Conservation (phyloP, 2,329 filamentous ascomycete genomes). For the Ophiocordyceps australis region DNA sequence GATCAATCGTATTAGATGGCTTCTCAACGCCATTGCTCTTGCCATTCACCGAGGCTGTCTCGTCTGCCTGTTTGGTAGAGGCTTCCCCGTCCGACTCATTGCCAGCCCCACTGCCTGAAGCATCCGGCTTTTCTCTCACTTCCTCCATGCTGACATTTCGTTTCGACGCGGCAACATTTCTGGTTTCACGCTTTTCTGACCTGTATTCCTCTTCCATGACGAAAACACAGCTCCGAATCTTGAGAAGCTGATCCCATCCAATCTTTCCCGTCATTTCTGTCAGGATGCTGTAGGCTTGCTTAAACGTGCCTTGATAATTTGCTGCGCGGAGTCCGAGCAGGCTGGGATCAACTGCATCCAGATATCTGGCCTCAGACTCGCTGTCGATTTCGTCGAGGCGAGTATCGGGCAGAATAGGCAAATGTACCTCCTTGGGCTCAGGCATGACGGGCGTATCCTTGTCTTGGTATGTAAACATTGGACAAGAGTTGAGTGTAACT, state of each 20-base stretch:
- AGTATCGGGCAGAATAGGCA: constrained; percentile 77
- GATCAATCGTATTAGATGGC: constrained; percentile 61
- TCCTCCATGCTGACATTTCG: constrained; percentile 67
- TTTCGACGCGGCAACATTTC: constrained; percentile 27
- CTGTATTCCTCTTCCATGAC: constrained; percentile 99
- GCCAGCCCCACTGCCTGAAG: constrained; percentile 28
- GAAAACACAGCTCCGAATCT: constrained; percentile 90
- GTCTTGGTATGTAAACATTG: constrained; percentile 99
- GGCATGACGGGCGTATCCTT: constrained; percentile 93
- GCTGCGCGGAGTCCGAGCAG: constrained; percentile 73
- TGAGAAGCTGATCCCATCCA: constrained; percentile 90
- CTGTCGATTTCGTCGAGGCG: constrained; percentile 93
- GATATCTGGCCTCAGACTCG: constrained; percentile 62
- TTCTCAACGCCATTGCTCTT: constrained; percentile 42
- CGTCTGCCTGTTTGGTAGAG: constrained; percentile 10
- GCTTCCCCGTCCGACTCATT: constrained; percentile 15
- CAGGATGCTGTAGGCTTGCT: constrained; percentile 82
- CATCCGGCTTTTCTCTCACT: constrained; percentile 51
- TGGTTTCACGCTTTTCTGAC: constrained; percentile 56
- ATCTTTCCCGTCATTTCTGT: constrained; percentile 95
- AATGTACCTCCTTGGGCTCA: constrained; percentile 70
- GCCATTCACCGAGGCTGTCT: constrained; percentile 14
- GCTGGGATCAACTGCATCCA: constrained; percentile 75
- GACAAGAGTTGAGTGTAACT: constrained; percentile 90
- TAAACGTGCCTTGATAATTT: constrained; percentile 85